A percentile compares a stretch with the other conserved stretches of the same genome.
Evolutionary conservation across 2,329 filamentous ascomycete species (phyloP).

Genomic region (Penicillium griseofulvum): DNA sequence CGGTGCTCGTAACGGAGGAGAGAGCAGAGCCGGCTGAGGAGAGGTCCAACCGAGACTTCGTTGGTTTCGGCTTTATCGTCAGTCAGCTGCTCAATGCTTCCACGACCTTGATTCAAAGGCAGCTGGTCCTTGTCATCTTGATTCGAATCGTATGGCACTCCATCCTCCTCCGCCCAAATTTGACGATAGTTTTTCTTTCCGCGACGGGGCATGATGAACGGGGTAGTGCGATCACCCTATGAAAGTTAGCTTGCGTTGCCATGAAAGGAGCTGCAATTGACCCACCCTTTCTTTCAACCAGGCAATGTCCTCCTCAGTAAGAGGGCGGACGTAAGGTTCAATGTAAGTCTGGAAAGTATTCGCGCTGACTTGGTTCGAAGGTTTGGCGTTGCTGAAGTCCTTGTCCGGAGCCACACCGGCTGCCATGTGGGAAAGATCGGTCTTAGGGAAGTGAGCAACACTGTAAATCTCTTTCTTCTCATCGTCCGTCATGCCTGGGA

Average conservation of each 20-base stretch:
- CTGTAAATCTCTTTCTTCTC: slow-evolving; percentile 85
- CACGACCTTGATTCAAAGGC: slow-evolving; percentile 76
- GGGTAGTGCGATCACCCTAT: slow-evolving; percentile 72
- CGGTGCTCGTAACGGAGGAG: slow-evolving; percentile 72
- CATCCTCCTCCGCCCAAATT: slow-evolving; percentile 92
- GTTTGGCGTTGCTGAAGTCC: slow-evolving; percentile 93
- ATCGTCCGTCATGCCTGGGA: slow-evolving; percentile 74
- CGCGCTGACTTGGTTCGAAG: slow-evolving; percentile 89
- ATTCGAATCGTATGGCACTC: slow-evolving; percentile 67
- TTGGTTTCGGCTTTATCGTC: slow-evolving; percentile 87
- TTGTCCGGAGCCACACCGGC: slow-evolving; percentile 87
- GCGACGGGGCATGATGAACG: slow-evolving; percentile 82
- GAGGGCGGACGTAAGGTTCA: slow-evolving; percentile 84
- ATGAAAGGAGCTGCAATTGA: slow-evolving; percentile 5
- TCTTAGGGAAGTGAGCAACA: slow-evolving; percentile 77
- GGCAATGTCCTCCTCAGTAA: slow-evolving; percentile 89
- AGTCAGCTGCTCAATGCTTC: slow-evolving; percentile 79
- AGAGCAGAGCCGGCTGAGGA: slow-evolving; percentile 77
- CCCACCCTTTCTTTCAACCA: slow-evolving; percentile 77
- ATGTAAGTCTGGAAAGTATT: slow-evolving; percentile 89
- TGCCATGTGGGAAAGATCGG: slow-evolving; percentile 78
- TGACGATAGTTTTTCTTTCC: slow-evolving; percentile 85
- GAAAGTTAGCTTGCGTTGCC: slow-evolving; percentile 7
- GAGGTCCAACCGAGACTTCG: slow-evolving; percentile 80
- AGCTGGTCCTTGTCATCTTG: slow-evolving; percentile 63